Percentiles rank a stretch among this genome's conserved stretches.
Conservation (phyloP, 805 yeast genomes). For the Pichia paraexigua region DNA sequence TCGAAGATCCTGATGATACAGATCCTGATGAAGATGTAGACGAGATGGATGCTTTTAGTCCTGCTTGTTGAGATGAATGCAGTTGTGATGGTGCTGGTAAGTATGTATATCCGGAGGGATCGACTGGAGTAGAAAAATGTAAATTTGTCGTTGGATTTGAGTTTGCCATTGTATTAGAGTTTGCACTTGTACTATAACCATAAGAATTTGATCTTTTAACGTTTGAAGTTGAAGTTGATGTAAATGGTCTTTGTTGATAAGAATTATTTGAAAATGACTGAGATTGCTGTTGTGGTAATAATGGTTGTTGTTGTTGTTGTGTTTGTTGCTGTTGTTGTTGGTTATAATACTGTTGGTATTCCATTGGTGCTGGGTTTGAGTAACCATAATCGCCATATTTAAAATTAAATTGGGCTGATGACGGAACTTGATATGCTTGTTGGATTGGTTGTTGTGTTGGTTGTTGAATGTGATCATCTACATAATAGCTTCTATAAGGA, state of each 20-base stretch:
- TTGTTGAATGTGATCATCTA: neutral
- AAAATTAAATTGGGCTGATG: neutral
- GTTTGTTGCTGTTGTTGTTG: neutral
- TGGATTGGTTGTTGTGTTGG: neutral
- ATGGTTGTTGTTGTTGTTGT: neutral
- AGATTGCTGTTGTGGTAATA: neutral
- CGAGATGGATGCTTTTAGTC: neutral
- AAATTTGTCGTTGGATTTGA: neutral
- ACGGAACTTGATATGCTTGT: neutral
- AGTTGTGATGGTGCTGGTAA: neutral
- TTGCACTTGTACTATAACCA: neutral
- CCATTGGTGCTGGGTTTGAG: neutral
- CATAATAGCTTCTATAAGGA: neutral
- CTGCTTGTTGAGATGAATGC: neutral
- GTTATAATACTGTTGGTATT: neutral
- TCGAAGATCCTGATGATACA: neutral
- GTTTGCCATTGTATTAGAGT: neutral
- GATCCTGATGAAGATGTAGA: neutral
- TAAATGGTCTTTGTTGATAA: neutral
- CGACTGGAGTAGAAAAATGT: neutral
- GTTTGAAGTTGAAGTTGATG: slow-evolving; percentile 7
- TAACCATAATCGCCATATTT: neutral
- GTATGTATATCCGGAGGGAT: neutral
- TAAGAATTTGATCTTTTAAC: neutral
- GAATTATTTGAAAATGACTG: slow-evolving; percentile 15